Evolutionary conservation across 2,329 filamentous ascomycete genomes (phyloP).

Genomic region (Penicillium sp.): DNA sequence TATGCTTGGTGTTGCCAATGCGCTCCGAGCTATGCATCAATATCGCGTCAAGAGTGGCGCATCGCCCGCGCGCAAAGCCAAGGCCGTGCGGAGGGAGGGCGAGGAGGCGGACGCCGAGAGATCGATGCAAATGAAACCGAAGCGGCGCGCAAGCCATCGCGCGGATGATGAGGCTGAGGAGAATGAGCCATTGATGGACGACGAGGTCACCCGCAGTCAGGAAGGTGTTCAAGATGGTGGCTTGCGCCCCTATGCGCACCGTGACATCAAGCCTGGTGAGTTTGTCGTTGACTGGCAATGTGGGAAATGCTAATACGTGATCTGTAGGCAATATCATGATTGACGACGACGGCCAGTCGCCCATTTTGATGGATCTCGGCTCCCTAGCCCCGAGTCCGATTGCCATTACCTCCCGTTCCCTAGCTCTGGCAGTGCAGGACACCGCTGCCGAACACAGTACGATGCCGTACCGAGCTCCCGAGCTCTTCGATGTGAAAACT

Average conservation of each 20-base stretch:
- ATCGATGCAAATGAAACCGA: conserved; percentile 36
- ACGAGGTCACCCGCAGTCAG: conserved; percentile 64
- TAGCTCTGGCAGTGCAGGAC: conserved; percentile 90
- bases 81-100: conserved; percentile 53
- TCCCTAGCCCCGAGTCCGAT: conserved; percentile 83
- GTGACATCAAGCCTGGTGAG: conserved; percentile 93
- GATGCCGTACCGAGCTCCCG: conserved; percentile 96
- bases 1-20: conserved; percentile 87
- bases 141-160: conserved; percentile 43
- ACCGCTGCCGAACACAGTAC: conserved; percentile 93
- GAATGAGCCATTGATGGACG: conserved; percentile 76
- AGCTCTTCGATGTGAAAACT: conserved; percentile 96
- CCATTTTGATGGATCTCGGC: conserved; percentile 96
- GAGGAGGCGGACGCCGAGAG: conserved; percentile 50
- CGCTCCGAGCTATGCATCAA: conserved; percentile 84
- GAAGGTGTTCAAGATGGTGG: conserved; percentile 65
- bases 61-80: conserved; percentile 52
- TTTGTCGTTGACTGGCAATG: not conserved
- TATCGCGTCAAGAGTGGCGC: conserved; percentile 63
- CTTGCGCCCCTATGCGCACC: conserved; percentile 78
- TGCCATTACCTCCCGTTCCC: conserved; percentile 80
- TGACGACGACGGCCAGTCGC: conserved; percentile 77
- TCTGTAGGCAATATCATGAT: conserved; percentile 97
- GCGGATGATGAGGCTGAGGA: conserved; percentile 72
- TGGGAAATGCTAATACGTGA: not conserved